A percentile compares a stretch with the other conserved stretches of the same genome.
Conservation (phyloP, 805 yeast genomes). For the Schizosaccharomyces pombe region DNA sequence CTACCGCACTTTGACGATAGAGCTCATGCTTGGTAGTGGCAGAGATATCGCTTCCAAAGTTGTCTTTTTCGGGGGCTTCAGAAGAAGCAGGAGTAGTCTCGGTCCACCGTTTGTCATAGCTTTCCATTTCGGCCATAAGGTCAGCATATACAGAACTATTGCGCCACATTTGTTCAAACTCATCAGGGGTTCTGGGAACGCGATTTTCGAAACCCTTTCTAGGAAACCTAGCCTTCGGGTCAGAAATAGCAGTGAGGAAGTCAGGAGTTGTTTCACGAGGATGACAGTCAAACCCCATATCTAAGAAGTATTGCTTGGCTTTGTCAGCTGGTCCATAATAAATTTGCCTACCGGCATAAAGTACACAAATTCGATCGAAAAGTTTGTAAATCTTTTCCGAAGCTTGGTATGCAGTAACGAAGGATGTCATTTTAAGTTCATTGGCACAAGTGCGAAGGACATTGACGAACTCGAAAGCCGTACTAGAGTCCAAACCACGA, state of each 20-base stretch:
- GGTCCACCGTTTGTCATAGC: slow-evolving; percentile 12
- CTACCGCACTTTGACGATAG: background rate
- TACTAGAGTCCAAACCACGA: slow-evolving; percentile 65
- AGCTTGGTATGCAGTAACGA: slow-evolving; percentile 50
- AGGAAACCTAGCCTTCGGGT: slow-evolving; percentile 30
- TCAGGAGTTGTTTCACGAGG: slow-evolving; percentile 49
- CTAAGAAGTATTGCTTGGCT: slow-evolving; percentile 34
- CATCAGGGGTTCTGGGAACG: slow-evolving; percentile 29
- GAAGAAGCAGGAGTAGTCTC: background rate
- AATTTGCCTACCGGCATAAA: slow-evolving; percentile 38
- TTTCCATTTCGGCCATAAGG: slow-evolving; percentile 24
- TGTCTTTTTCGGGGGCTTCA: background rate
- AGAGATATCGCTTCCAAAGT: background rate
- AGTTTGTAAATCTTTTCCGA: slow-evolving; percentile 40
- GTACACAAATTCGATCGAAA: slow-evolving; percentile 38
- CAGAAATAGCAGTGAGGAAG: slow-evolving; percentile 45
- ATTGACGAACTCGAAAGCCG: slow-evolving; percentile 51
- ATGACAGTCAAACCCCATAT: slow-evolving; percentile 43
- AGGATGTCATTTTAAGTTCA: slow-evolving; percentile 29
- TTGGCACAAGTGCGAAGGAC: slow-evolving; percentile 42
- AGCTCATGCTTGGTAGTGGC: background rate
- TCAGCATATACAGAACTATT: slow-evolving; percentile 21
- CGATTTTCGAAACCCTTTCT: slow-evolving; percentile 22
- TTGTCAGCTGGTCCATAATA: slow-evolving; percentile 35
- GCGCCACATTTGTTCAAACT: slow-evolving; percentile 31